These are phyloP conservation scores for Sarcodon aspratus DNA, from an alignment of 768 basidiomycete genomes.

Conservation along the genomic window DNA sequence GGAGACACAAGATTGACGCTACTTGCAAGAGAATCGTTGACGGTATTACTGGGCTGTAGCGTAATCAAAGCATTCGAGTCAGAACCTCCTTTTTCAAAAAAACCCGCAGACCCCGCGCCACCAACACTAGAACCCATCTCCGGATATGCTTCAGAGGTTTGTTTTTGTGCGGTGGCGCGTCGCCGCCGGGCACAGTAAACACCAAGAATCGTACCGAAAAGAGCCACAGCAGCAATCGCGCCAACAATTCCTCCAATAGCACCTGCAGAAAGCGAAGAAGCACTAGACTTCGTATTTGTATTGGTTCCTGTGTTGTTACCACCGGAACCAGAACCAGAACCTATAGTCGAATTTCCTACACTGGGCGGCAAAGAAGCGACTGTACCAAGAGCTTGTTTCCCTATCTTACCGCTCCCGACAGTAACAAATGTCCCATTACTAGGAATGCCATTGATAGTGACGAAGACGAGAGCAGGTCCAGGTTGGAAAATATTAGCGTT, in stretches of 20 bases:
- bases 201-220: slow-evolving; percentile 42
- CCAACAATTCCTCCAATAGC: slow-evolving; percentile 38
- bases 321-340: slow-evolving; percentile 17
- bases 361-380: slow-evolving; percentile 39
- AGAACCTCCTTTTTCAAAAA: slow-evolving; percentile 29
- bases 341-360: slow-evolving; percentile 20
- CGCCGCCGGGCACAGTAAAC: slow-evolving; percentile 40
- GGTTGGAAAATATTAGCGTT: slow-evolving; percentile 84
- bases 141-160: slow-evolving; percentile 20
- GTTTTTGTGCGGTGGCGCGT: slow-evolving; percentile 23
- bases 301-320: slow-evolving; percentile 19
- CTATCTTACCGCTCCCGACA: slow-evolving; percentile 73
- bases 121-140: slow-evolving; percentile 18
- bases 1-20: slow-evolving; percentile 28
- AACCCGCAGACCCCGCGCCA: slow-evolving; percentile 14
- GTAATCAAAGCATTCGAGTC: slow-evolving; percentile 66
- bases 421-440: slow-evolving; percentile 68
- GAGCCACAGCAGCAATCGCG: slow-evolving; percentile 36
- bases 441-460: slow-evolving; percentile 78
- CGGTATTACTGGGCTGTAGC: slow-evolving; percentile 51
- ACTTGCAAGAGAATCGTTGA: slow-evolving; percentile 37
- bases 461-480: slow-evolving; percentile 76
- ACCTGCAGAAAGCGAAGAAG: slow-evolving; percentile 23
- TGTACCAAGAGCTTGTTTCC: slow-evolving; percentile 43
- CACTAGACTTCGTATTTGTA: neutral